phyloP scores from a whole-genome alignment of 2,329 filamentous ascomycete species.

The Exserohilum rostratum region DNA sequence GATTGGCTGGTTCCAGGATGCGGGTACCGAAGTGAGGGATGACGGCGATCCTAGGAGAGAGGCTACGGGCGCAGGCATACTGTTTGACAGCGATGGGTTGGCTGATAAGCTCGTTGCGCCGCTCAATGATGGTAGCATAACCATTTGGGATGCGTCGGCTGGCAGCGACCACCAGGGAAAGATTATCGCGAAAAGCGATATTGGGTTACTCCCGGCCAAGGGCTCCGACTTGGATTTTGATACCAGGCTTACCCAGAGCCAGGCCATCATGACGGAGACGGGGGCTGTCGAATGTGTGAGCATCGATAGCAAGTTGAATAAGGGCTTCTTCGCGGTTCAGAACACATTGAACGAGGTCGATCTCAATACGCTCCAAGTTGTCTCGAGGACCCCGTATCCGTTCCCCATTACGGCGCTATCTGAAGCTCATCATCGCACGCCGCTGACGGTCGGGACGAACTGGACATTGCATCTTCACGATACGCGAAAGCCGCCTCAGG shows the following conservation, averaged over 20 bases:
- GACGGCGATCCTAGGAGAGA: constrained; percentile 59
- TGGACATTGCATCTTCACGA: constrained; percentile 84
- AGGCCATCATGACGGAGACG: constrained; percentile 70
- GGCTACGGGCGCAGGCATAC: constrained; percentile 70
- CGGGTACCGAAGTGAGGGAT: constrained; percentile 50
- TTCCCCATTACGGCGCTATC: constrained; percentile 86
- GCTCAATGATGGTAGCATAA: constrained; percentile 85
- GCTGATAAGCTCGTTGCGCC: constrained; percentile 73
- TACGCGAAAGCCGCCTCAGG: constrained; percentile 57
- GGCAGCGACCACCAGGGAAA: constrained; percentile 66
- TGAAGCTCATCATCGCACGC: constrained; percentile 66
- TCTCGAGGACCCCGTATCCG: constrained; percentile 74
- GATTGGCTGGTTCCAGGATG: constrained; percentile 77
- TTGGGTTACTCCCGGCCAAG: constrained; percentile 70
- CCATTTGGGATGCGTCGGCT: constrained; percentile 72
- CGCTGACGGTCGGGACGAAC: constrained; percentile 83
- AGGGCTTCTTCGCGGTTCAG: constrained; percentile 81
- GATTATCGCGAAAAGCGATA: constrained; percentile 68
- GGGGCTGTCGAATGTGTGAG: constrained; percentile 81
- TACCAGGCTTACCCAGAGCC: constrained; percentile 52
- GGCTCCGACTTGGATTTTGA: constrained; percentile 52
- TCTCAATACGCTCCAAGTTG: constrained; percentile 71
- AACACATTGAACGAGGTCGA: constrained; percentile 82
- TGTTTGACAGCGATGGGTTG: constrained; percentile 63
- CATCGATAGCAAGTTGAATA: constrained; percentile 70